Base-by-base conservation (phyloP, 1,284 basidiomycete species). In the Paramarasmius palmivorus region DNA sequence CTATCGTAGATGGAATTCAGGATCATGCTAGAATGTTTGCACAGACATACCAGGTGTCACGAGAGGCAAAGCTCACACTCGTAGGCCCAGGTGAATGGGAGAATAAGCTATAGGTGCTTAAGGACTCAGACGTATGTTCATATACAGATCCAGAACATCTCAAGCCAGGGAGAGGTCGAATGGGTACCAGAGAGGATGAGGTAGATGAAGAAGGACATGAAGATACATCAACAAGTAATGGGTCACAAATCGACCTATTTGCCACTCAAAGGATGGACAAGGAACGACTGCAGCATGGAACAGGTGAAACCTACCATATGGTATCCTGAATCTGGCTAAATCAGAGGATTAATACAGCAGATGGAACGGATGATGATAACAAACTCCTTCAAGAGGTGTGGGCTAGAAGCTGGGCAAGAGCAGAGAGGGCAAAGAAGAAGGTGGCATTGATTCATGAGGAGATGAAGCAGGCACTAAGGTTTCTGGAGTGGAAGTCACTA, bases 1-100 rank as follows among this genome's bases (percentile, higher is more conserved):
- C 56, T 17, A 40, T 62, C 14, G 59, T 61, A 25, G 54, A 60
- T 37, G 38, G 52, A 2, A 50, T 62, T 4, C 58, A 62, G 14
- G 19, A 22, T 4, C 19, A 25, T 9, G 45, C 42, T 22, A 37
- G 34, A 26, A 34, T 3, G 2, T 51, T 41, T 42, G 49, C 49
- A 12, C 26, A 51, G 7, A 39, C 23, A 5, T 51, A 51, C 29
- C 38, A 38, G 2, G 12, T 25, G 23, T 38, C 4, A 10, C 22
- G 39, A 5, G 25, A 19, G 12, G 39, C 49, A 8, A 32, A 42
- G 15, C 37, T 42, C 7, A 19, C 17, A 2, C 39, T 51, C 10
- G 29, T 42, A 15, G 49, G 49, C 9, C 25, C 49, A 8, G 49
- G 49, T 12, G n/a, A 12, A 2, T 51, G 49, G 49, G 49, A 51